phyloP scores from a whole-genome alignment of 1,284 basidiomycete species.

The Heterobasidion occidentale region DNA sequence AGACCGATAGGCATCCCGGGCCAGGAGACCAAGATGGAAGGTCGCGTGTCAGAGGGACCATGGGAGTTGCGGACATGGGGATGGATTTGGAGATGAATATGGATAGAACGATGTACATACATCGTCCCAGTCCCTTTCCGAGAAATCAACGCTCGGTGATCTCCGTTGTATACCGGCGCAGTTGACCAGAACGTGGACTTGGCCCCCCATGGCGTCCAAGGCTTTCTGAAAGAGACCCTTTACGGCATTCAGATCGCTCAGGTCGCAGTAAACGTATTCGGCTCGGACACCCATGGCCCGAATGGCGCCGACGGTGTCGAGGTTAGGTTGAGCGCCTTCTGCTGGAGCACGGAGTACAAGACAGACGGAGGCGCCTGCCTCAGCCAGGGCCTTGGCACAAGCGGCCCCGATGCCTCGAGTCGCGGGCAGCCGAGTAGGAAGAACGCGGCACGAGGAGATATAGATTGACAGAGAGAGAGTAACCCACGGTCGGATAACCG shows the following conservation, averaged over 20 bases:
- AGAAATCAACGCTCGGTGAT: slow-evolving; percentile 75
- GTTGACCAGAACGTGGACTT: slow-evolving; percentile 86
- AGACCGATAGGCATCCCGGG: slow-evolving; percentile 2
- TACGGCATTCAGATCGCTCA: slow-evolving; percentile 63
- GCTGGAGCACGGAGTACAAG: slow-evolving; percentile 57
- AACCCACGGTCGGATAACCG: background rate
- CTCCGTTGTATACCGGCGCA: slow-evolving; percentile 93
- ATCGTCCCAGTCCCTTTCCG: slow-evolving; percentile 86
- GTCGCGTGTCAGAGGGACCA: background rate
- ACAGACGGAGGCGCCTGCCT: slow-evolving; percentile 79
- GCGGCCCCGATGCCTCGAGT: slow-evolving; percentile 62
- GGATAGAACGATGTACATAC: slow-evolving; percentile 33
- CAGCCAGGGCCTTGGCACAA: slow-evolving; percentile 63
- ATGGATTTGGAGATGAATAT: background rate
- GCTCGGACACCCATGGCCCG: slow-evolving; percentile 31
- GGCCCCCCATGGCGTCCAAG: slow-evolving; percentile 48
- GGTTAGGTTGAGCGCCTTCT: slow-evolving; percentile 35
- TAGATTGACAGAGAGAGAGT: background rate
- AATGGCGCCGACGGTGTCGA: slow-evolving; percentile 50
- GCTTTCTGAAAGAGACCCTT: slow-evolving; percentile 60
- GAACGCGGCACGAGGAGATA: slow-evolving; percentile 9
- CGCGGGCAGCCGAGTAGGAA: slow-evolving; percentile 5
- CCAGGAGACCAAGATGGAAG: background rate
- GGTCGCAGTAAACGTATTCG: slow-evolving; percentile 67
- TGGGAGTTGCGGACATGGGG: slow-evolving; percentile 3